Percentiles rank a stretch among this genome's conserved stretches.
These are phyloP conservation scores for Hsuehochloa calcarea DNA, from an alignment of 176 grass and related monocot genomes.

Conservation along the genomic window DNA sequence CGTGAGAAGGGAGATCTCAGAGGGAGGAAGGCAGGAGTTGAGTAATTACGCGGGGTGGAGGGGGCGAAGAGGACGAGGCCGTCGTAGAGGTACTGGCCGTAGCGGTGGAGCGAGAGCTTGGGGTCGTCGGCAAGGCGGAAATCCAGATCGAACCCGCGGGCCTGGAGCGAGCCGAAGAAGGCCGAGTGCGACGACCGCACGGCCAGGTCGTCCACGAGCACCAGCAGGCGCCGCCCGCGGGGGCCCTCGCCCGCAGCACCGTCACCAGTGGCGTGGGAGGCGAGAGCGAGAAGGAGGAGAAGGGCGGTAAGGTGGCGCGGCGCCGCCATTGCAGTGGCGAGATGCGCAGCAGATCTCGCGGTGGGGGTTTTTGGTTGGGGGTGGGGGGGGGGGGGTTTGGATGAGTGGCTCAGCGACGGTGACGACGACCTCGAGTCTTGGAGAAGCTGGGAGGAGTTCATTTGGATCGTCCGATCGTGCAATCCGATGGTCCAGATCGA, in stretches of 20 bases:
- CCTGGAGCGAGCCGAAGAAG: constrained; percentile 70
- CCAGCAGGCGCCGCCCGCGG: constrained; percentile 59
- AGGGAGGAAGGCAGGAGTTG: neutral
- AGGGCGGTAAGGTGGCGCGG: neutral
- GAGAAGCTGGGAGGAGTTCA: neutral
- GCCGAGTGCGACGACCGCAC: constrained; percentile 75
- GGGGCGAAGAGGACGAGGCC: constrained; percentile 84
- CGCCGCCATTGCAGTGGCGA: constrained; percentile 39
- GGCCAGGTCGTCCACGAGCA: constrained; percentile 77
- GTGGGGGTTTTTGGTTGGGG: neutral
- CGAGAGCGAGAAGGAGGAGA: neutral
- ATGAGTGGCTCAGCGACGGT: neutral
- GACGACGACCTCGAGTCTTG: constrained; percentile 3
- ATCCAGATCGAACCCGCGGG: constrained; percentile 70
- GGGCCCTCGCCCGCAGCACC: constrained; percentile 39
- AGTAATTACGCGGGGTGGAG: constrained; percentile 51
- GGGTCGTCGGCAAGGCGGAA: constrained; percentile 82
- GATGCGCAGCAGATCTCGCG: constrained; percentile 21
- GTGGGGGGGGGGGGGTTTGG: too few species aligned
- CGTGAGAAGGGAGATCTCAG: neutral
- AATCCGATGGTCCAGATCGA: neutral
- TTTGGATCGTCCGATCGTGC: neutral
- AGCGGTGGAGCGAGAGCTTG: constrained; percentile 72
- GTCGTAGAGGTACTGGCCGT: constrained; percentile 89
- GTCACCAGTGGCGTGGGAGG: neutral